These are phyloP conservation scores for Chalciporus piperatus DNA, from an alignment of 768 basidiomycete genomes.

Conservation along the genomic window DNA sequence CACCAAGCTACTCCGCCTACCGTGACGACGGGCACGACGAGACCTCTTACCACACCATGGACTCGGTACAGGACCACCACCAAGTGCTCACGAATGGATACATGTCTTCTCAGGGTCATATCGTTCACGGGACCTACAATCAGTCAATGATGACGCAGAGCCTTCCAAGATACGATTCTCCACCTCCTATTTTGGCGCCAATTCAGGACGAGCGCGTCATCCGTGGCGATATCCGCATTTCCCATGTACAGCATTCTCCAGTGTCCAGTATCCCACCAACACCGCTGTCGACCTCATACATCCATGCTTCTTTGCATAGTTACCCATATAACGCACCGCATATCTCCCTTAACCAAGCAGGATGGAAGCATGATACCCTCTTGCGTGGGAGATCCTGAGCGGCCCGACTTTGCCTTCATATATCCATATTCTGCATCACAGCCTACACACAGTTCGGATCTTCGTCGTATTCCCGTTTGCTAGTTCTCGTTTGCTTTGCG, in stretches of 20 bases:
- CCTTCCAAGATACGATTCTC: slow-evolving; percentile 43
- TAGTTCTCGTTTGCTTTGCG: slow-evolving; percentile 2
- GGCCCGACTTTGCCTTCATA: background rate
- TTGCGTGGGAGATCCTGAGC: slow-evolving; percentile 35
- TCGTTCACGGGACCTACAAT: slow-evolving; percentile 25
- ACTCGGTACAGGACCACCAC: slow-evolving; percentile 32
- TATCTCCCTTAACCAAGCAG: slow-evolving; percentile 36
- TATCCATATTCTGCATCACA: background rate
- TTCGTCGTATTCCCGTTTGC: background rate
- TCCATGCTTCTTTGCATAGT: slow-evolving; percentile 40
- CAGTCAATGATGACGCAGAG: slow-evolving; percentile 19
- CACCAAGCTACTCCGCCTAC: slow-evolving; percentile 42
- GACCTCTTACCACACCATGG: slow-evolving; percentile 37
- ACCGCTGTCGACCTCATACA: slow-evolving; percentile 35
- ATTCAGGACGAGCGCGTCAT: slow-evolving; percentile 43
- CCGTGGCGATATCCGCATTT: slow-evolving; percentile 29
- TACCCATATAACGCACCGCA: slow-evolving; percentile 42
- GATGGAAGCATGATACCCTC: slow-evolving; percentile 47
- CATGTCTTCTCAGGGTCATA: slow-evolving; percentile 28
- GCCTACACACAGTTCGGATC: slow-evolving; percentile 5
- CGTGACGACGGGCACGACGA: slow-evolving; percentile 42
- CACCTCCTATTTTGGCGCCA: slow-evolving; percentile 55
- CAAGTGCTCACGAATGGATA: slow-evolving; percentile 31
- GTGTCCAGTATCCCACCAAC: slow-evolving; percentile 31
- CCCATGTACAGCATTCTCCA: slow-evolving; percentile 31